phyloP scores from a whole-genome alignment of 495 filamentous ascomycete genomes.

The Penicillium tannophilum region DNA sequence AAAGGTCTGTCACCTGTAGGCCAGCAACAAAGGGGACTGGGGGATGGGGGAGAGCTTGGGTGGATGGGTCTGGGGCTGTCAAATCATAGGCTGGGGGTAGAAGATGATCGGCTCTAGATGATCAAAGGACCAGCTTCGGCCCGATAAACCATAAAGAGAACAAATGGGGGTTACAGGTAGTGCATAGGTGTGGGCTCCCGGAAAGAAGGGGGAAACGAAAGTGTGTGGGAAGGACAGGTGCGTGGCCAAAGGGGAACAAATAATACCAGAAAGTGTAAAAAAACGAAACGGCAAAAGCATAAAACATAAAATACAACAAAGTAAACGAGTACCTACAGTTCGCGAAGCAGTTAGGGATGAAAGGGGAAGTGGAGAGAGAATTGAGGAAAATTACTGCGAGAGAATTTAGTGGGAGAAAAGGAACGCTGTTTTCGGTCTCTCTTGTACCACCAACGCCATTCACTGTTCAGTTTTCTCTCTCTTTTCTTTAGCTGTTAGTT shows the following conservation, averaged over 20 bases:
- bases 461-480: background rate
- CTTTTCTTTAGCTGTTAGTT: background rate
- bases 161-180: conserved; percentile 19
- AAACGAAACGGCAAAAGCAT: conserved; percentile 16
- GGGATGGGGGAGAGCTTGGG: conserved; percentile 5
- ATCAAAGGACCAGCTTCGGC: conserved; percentile 23
- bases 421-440: background rate
- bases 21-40: conserved; percentile 5
- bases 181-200: conserved; percentile 20
- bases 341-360: conserved; percentile 22
- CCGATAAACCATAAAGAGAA: conserved; percentile 19
- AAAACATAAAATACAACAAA: conserved; percentile 16
- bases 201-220: conserved; percentile 17
- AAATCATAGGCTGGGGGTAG: conserved; percentile 14
- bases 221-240: conserved; percentile 26
- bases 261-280: conserved; percentile 12
- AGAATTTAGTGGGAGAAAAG: background rate
- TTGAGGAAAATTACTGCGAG: conserved; percentile 17
- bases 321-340: conserved; percentile 23
- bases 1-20: background rate
- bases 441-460: conserved; percentile 5
- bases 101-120: conserved; percentile 19
- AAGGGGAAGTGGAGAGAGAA: conserved; percentile 23
- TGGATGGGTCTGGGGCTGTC: conserved; percentile 8
- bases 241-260: conserved; percentile 39